Evolutionary conservation across 2,329 filamentous ascomycete genomes (phyloP), one percentile per base, ranked within the genome.

Genomic region (Colletotrichum sp.): DNA sequence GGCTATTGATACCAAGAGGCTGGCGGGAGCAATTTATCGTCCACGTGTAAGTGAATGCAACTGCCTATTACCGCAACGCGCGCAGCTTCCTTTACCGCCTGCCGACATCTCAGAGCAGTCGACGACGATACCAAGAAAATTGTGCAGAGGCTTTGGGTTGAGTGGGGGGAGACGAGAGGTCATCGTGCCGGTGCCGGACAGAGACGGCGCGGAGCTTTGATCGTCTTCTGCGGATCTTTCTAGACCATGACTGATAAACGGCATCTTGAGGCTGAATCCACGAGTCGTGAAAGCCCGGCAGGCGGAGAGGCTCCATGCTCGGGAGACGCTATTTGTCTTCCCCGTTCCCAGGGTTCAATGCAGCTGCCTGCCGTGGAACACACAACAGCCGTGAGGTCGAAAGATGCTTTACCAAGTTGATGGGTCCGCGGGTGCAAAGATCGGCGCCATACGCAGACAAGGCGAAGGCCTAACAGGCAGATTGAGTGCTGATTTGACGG

Each of bases 31-130:
- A 68, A 75, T 75, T 68, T 58, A 32, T 64, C 32, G 26, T 75
- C 73, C 73, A 75, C 73, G 73, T 75, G 63, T 72, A 58, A 67
- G 69, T 57, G 32, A 72, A 68, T 43, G 38, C 63, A 48, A 61
- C 58, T 61, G 30, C 28, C 30, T 61, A 6, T 38, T 58, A 28
- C 34, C 69, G 32, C 38, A 24, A n/a, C 32, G 55, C 52, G 61
- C 52, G 70, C 70, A 63, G 32, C 34, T 55, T 64, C 43, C 30
- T 36, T 38, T 63, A 30, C 57, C 34, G 60, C 60, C 43, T 72
- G 24, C 38, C 55, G 58, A 15, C 13, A 36, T n/a, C 6, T 6
- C 52, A 58, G 38, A 13, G 12, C 55, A 48, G 26, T 67, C 24
- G 9, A 55, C 26, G 61, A 55, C 26, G 30, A 57, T 57, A 43